Conservation (phyloP, 352 stramenopile species). For the Pythium aquatile region DNA sequence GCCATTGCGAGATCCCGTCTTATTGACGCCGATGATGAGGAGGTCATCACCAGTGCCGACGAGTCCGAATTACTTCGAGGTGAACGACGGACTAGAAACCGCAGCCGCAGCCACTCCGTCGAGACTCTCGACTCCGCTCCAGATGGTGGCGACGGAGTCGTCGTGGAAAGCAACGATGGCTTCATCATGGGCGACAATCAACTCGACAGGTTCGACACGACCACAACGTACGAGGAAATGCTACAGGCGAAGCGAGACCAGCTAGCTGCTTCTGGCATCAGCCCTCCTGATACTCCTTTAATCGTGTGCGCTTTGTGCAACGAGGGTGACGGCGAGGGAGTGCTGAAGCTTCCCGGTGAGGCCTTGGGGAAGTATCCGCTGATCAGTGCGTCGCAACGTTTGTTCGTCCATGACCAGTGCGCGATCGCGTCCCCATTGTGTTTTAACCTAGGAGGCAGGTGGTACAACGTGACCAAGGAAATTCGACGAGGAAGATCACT, state of each 20-base stretch:
- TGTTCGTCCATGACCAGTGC: constrained; percentile 88
- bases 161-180: constrained; percentile 81
- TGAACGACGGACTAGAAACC: constrained; percentile 12
- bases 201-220: constrained; percentile 74
- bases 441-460: constrained; percentile 73
- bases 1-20: constrained; percentile 18
- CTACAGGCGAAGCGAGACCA: constrained; percentile 53
- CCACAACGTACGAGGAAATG: constrained; percentile 62
- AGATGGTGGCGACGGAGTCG: constrained; percentile 34
- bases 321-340: constrained; percentile 56
- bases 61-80: not conserved
- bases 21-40: constrained; percentile 53
- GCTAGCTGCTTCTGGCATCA: constrained; percentile 26
- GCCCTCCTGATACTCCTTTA: constrained; percentile 33
- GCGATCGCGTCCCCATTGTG: constrained; percentile 80
- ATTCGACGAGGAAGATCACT: constrained; percentile 75
- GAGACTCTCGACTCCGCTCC: constrained; percentile 28
- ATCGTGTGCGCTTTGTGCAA: constrained; percentile 83
- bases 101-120: constrained; percentile 22
- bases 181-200: constrained; percentile 84
- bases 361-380: constrained; percentile 71
- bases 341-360: constrained; percentile 79
- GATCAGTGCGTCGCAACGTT: constrained; percentile 58
- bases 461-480: constrained; percentile 85
- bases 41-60: constrained; percentile 53